Percentiles rank a stretch among this genome's conserved stretches.
Evolutionary conservation across 2,329 filamentous ascomycete genomes (phyloP).

Genomic region (Neofusicoccum sp.): DNA sequence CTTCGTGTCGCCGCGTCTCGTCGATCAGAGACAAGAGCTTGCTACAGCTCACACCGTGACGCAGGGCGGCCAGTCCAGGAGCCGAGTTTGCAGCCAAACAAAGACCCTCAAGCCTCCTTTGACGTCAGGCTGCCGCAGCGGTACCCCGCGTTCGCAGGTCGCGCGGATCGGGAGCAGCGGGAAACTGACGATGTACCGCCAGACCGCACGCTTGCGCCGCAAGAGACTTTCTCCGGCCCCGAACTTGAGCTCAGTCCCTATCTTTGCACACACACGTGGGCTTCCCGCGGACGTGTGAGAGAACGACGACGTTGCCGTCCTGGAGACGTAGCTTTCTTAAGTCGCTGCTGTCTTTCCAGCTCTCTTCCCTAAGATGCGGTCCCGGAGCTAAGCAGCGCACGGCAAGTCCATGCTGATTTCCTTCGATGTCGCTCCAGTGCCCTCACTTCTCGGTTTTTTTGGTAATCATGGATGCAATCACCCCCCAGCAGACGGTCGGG

Average conservation of each 20-base stretch:
- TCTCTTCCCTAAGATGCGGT: too few relatives aligned
- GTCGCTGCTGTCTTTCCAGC: neutral
- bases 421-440: too few relatives aligned
- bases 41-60: neutral
- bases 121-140: neutral
- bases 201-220: neutral
- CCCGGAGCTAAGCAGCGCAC: too few relatives aligned
- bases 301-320: neutral
- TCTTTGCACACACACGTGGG: neutral
- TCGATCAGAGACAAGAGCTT: neutral
- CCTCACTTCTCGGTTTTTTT: neutral
- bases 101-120: neutral
- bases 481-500: slow-evolving; percentile 21
- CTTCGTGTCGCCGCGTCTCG: neutral
- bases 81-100: neutral
- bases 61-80: neutral
- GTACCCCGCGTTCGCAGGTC: neutral
- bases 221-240: neutral
- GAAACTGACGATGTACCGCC: neutral
- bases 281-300: neutral
- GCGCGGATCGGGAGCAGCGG: neutral
- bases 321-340: neutral
- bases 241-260: neutral
- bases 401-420: too few relatives aligned
- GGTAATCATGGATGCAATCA: slow-evolving; percentile 20